Percentiles rank a stretch among this genome's conserved stretches.
phyloP scores from a whole-genome alignment of 2,329 filamentous ascomycete species.

The Curvularia verruculosa region DNA sequence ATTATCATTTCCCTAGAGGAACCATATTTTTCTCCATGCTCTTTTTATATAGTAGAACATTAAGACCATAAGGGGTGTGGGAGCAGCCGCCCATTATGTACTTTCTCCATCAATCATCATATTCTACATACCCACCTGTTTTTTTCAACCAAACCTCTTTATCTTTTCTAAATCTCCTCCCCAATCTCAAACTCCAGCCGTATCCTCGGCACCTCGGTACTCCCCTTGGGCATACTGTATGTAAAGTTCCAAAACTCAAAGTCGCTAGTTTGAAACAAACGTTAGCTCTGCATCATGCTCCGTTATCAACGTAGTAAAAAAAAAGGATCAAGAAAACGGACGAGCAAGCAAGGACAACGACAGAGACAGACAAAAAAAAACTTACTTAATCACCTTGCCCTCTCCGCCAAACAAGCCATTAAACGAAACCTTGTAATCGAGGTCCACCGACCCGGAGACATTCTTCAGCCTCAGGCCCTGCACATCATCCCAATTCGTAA shows the following conservation, averaged over 20 bases:
- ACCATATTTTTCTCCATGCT: too few species aligned
- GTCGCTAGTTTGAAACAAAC: too few species aligned
- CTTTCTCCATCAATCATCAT: background rate
- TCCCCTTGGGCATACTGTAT: conserved; percentile 46
- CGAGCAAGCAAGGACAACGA: background rate
- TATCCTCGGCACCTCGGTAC: conserved; percentile 33
- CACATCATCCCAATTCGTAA: conserved; percentile 57
- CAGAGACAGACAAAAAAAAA: background rate
- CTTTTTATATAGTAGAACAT: too few species aligned
- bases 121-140: background rate
- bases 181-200: conserved; percentile 30
- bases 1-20: too few species aligned
- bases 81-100: too few species aligned
- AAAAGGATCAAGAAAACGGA: too few species aligned
- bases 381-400: conserved; percentile 42
- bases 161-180: background rate
- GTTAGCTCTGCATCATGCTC: too few species aligned
- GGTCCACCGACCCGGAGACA: conserved; percentile 55
- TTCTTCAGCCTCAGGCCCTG: conserved; percentile 54
- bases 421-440: conserved; percentile 52
- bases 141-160: too few species aligned
- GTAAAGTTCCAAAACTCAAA: conserved; percentile 54
- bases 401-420: conserved; percentile 51
- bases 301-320: too few species aligned
- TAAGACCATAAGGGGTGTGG: too few species aligned